Base-by-base conservation (phyloP, 108 stramenopile genomes). In the Nitzschia palea region DNA sequence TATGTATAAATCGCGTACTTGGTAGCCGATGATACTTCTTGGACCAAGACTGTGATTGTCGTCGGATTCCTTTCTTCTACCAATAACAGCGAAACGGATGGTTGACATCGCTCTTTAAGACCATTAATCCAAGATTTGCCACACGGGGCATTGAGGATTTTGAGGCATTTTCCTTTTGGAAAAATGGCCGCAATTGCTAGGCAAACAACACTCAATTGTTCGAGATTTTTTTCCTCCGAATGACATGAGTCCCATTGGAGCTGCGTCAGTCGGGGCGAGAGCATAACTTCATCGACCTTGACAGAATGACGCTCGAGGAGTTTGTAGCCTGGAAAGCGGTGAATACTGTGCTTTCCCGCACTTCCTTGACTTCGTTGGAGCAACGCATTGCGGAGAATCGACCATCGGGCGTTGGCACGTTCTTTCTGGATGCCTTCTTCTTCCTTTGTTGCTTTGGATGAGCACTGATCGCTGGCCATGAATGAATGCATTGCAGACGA, bases 261-360 rank as follows among this genome's bases (percentile, higher is more conserved):
- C 4, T 2, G 36, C 22, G 35, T 59, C 36, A 59, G 20, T 5
- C 8, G 31, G n/a, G 28, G 14, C 5, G 14, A 6, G 27, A 29
- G 10, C 3, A 4, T n/a, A 14, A 15, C 4, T 29, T 6, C 31
- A 42, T 14, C 43, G 9, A 10, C n/a, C 2, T 8, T 36, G 48
- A 54, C 17, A 18, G n/a, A 4, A 6, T 56, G 51, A 20, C 77
- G 64, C 20, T 79, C 55, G 3, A 88, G 40, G 9, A 89, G 69
- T 44, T 77, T 62, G 76, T 82, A 86, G 50, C 88, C 88, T 25
- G 70, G 48, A 72, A 86, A 89, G 22, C 81, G 52, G 74, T 89
- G 86, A 73, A 89, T 89, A 43, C 63, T 64, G 26, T 6, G 57
- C 74, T 67, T 40, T 36, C 42, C 33, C 44, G 53, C 17, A 34